A percentile compares a stretch with the other conserved stretches of the same genome.
Evolutionary conservation across 2,329 filamentous ascomycete genomes (phyloP).

Genomic region (Coniella lustricola): DNA sequence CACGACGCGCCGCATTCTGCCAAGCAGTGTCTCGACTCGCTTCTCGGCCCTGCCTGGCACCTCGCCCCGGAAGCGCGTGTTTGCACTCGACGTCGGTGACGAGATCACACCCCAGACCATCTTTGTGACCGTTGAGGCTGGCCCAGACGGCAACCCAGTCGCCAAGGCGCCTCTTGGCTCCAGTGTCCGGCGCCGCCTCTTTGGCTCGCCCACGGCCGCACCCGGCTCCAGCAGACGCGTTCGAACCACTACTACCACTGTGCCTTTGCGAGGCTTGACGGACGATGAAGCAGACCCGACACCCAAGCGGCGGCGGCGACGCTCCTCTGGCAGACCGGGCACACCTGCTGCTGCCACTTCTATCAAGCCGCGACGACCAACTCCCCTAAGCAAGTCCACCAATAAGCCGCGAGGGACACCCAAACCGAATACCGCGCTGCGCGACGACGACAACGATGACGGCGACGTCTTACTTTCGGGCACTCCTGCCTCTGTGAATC

Average conservation of each 20-base stretch:
- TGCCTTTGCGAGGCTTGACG: conserved; percentile 40
- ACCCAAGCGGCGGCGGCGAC: conserved; percentile 34
- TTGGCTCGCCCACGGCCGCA: conserved; percentile 36
- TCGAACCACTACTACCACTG: conserved; percentile 39
- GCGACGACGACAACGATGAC: too few relatives aligned
- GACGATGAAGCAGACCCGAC: conserved; percentile 35
- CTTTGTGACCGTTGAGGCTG: conserved; percentile 49
- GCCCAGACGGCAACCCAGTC: conserved; percentile 22
- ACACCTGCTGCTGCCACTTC: conserved; percentile 39
- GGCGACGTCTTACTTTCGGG: conserved; percentile 10
- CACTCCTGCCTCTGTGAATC: conserved; percentile 1
- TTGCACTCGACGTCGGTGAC: conserved; percentile 49
- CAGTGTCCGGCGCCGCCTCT: conserved; percentile 31
- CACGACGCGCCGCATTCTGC: conserved; percentile 31
- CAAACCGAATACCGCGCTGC: background rate
- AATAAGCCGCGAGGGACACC: conserved; percentile 11
- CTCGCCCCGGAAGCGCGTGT: conserved; percentile 50
- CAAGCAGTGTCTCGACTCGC: conserved; percentile 35
- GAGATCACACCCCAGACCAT: conserved; percentile 43
- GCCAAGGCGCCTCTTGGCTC: conserved; percentile 15
- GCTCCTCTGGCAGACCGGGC: conserved; percentile 43
- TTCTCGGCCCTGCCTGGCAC: conserved; percentile 21
- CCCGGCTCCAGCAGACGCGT: conserved; percentile 29
- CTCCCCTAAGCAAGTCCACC: conserved; percentile 33
- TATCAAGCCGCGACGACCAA: conserved; percentile 39